Base-by-base conservation (phyloP, 371 early-diverging fungal species). In the Mucor irregularis region DNA sequence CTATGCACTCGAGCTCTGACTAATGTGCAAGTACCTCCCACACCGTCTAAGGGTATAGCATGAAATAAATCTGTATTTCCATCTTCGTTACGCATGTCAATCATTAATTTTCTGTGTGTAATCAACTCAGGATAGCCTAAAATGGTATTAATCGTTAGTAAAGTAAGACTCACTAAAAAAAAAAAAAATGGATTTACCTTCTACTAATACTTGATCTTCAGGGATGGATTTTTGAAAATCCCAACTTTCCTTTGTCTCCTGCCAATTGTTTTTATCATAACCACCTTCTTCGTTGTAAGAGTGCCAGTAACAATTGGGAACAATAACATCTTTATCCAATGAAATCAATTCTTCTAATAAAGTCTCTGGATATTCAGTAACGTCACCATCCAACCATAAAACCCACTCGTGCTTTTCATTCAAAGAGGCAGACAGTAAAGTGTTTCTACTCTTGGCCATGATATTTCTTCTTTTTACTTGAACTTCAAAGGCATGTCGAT, bases 231-330 rank as follows among this genome's bases (percentile, higher is more conserved):
- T 73, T 56, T 85, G 82, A 53, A 82, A 62, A n/a, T 70, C 77
- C 34, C 69, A 51, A 37, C 83, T 83, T 31, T 73, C 69, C 13
- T 64, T 59, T 2, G 89, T 88, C 53, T 88, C 89, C 51, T 81
- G 76, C 86, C 86, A 88, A 48, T 86, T 86, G 53, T 88, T 86
- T 67, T 81, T 84, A 42, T 88, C 89, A 49, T 88, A 88, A 53
- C 71, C 52, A 69, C 75, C 30, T 69, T 74, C 39, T 76, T 75
- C 37, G 69, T 68, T 30, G 78, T 61, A 71, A 31, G 55, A 53
- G 35, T 68, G 64, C 45, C 73, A 83, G 59, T 19, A 70, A 44
- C 85, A 84, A 50, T 82, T 83, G 44, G 85, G 85, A 2, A 80
- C 85, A 3, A 84, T 61, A 17, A 84, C 69, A 60, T 84, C 85